A percentile compares a stretch with the other conserved stretches of the same genome.
Evolutionary conservation across 352 stramenopile species (phyloP).

Genomic region (Pythium insidiosum): DNA sequence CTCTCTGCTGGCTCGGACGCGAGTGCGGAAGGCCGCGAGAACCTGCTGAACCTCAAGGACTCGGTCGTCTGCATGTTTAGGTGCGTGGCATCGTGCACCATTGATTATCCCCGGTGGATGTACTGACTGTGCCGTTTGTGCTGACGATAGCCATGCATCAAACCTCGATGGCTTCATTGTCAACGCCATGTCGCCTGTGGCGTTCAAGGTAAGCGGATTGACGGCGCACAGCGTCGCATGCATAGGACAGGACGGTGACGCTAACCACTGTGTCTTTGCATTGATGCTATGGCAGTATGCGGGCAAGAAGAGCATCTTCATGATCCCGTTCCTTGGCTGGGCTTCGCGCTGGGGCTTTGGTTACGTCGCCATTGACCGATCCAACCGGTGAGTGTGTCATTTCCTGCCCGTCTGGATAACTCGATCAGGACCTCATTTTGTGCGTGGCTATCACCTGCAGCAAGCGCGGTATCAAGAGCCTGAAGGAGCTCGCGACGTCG

Average conservation of each 20-base stretch:
- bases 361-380: slow-evolving; percentile 76
- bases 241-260: no score
- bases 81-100: slow-evolving; percentile 12
- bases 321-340: slow-evolving; percentile 76
- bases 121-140: slow-evolving; percentile 1
- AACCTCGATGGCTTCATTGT: slow-evolving; percentile 82
- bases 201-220: slow-evolving; percentile 74
- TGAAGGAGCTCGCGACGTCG: slow-evolving; percentile 58
- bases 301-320: slow-evolving; percentile 80
- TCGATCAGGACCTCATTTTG: no score
- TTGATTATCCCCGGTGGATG: background rate
- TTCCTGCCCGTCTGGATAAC: no score
- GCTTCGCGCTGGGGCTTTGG: slow-evolving; percentile 62
- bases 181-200: slow-evolving; percentile 55
- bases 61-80: slow-evolving; percentile 81
- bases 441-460: no score
- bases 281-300: slow-evolving; percentile 35
- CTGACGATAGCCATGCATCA: slow-evolving; percentile 46
- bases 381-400: no score
- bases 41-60: slow-evolving; percentile 44
- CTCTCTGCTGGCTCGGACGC: slow-evolving; percentile 41
- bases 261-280: slow-evolving; percentile 3
- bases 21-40: slow-evolving; percentile 35
- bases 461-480: slow-evolving; percentile 49
- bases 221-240: no score